Base-by-base conservation (phyloP, 257 asterid genomes). In the Nicotiana benthamiana region DNA sequence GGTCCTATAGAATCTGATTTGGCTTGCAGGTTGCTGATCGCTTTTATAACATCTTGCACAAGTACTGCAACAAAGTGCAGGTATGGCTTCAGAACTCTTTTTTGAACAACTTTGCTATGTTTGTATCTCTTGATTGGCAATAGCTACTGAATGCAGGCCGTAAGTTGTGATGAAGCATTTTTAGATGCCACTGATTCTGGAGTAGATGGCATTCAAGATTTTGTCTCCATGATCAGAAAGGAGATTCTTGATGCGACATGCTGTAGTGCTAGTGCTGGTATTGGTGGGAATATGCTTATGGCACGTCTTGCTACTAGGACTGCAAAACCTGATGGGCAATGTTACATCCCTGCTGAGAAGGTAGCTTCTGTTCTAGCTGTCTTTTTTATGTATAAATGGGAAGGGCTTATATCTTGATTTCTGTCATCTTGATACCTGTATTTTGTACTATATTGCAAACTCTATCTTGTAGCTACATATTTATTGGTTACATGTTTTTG, bases 81-180 rank as follows among this genome's bases (percentile, higher is more conserved):
- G 99, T 91, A 74, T 82, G 83, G 72, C 86, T 40, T 74, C 17
- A 26, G 51, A 74, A 48, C 16, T 70, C 61, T 51, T 61, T 18
- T 27, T 70, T 51, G 65, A 74, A 15, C 17, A 24, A 22, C 27
- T 72, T 51, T 46, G 36, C 22, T 17, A 80, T 36, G 10, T 75
- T n/a, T 27, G 70, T 78, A 53, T 13, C 87, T 81, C 81, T 72
- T 82, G 80, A 84, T 36, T 40, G 81, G 80, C 61, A 32, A 60
- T 80, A 81, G 79, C 82, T 79, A 9, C 57, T 32, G 63, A 27
- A 65, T 88, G 84, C 90, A 96, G 97, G 98, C 99, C 78, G 93
- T 96, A 80, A 96, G 99, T 88, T 96, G 99, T 82, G 99, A 96
- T 81, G 99, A 96, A 87, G 98, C 99, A 72, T 96, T 93, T 89